These are phyloP conservation scores for Rhodosporidiobolus odoratus DNA, from an alignment of 768 basidiomycete species.

Conservation along the genomic window DNA sequence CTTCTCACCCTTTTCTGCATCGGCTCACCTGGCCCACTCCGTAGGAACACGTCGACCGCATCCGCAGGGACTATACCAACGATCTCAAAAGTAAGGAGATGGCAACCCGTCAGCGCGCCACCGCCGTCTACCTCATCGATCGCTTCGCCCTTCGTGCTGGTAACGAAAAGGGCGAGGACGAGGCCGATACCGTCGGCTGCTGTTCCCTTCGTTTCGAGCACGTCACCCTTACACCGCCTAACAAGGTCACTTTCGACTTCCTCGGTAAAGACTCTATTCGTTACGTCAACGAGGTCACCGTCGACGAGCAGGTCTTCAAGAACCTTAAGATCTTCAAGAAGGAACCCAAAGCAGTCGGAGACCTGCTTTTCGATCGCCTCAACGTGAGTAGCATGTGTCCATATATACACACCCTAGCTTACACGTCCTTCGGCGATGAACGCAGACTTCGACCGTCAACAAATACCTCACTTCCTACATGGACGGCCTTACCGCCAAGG, in stretches of 20 bases:
- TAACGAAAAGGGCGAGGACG: slow-evolving; percentile 99
- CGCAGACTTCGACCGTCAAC: slow-evolving; percentile 77
- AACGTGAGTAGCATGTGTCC: slow-evolving; percentile 56
- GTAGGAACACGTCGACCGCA: slow-evolving; percentile 82
- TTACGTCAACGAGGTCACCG: slow-evolving; percentile 84
- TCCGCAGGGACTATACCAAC: slow-evolving; percentile 76
- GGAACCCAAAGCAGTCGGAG: slow-evolving; percentile 76
- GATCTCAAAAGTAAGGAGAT: slow-evolving; percentile 87
- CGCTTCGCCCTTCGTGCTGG: slow-evolving; percentile 93
- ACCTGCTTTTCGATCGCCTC: slow-evolving; percentile 90
- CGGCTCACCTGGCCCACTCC: background rate
- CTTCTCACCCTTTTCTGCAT: background rate
- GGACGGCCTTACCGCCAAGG: slow-evolving; percentile 97
- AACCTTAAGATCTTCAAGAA: slow-evolving; percentile 93
- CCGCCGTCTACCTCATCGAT: slow-evolving; percentile 98
- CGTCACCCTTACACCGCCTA: slow-evolving; percentile 81
- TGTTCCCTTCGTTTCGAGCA: slow-evolving; percentile 96
- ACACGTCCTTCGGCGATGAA: background rate
- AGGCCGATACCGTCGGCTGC: slow-evolving; percentile 98
- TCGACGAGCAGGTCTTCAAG: slow-evolving; percentile 91
- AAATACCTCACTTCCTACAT: slow-evolving; percentile 88
- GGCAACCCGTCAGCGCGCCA: slow-evolving; percentile 94
- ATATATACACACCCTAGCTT: background rate
- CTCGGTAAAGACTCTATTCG: slow-evolving; percentile 98
- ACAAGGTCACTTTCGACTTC: slow-evolving; percentile 90